Evolutionary conservation across 1,284 basidiomycete species (phyloP).

Genomic region (Lentinula novae-zelandiae): DNA sequence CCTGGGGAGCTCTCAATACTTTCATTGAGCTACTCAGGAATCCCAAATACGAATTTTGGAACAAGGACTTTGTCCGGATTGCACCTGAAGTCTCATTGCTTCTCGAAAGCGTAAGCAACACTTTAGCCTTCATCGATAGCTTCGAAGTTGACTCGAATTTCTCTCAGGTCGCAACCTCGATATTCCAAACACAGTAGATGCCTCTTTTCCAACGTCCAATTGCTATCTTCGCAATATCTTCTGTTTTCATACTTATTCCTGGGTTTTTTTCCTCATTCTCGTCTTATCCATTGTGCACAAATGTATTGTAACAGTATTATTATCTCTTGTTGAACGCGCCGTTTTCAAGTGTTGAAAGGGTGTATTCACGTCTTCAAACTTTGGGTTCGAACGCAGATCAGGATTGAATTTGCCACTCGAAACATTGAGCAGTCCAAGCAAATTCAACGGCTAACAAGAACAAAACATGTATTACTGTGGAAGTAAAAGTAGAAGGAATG

Average conservation of each 20-base stretch:
- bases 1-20: constrained; percentile 94
- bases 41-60: constrained; percentile 84
- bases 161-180: constrained; percentile 63
- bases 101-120: constrained; percentile 67
- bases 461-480: too few species aligned
- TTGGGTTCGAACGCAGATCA: too few species aligned
- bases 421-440: too few species aligned
- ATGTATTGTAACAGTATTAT: constrained; percentile 74
- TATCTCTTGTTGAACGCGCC: constrained; percentile 24
- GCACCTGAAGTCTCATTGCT: constrained; percentile 79
- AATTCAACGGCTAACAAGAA: too few species aligned
- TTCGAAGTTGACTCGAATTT: constrained; percentile 13
- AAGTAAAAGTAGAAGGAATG: too few species aligned
- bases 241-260: constrained; percentile 15
- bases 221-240: constrained; percentile 27
- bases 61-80: constrained; percentile 75
- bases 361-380: background rate
- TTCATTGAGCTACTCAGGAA: constrained; percentile 91
- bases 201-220: constrained; percentile 31
- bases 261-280: constrained; percentile 20
- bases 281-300: constrained; percentile 39
- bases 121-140: background rate
- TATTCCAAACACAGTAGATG: constrained; percentile 66
- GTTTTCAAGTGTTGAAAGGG: constrained; percentile 53
- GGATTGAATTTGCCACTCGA: too few species aligned